Conservation (phyloP, 805 yeast species). For the Metschnikowia reukaufii region DNA sequence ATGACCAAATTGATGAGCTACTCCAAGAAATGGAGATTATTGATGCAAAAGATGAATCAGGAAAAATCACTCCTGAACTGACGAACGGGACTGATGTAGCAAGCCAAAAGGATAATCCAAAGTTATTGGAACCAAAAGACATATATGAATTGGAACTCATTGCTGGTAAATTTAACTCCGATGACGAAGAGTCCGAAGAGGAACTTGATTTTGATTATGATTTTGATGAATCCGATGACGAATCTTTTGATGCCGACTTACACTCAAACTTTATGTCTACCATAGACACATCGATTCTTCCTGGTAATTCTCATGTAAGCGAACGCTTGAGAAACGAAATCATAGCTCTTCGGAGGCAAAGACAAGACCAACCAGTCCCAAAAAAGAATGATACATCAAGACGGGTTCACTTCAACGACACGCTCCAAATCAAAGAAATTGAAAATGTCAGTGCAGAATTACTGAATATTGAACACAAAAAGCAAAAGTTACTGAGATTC, state of each 20-base stretch:
- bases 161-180: constrained; percentile 45
- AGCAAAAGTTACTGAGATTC: constrained; percentile 22
- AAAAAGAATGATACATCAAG: not conserved
- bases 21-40: constrained; percentile 36
- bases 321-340: constrained; percentile 44
- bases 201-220: constrained; percentile 10
- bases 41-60: constrained; percentile 3
- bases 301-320: constrained; percentile 14
- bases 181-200: constrained; percentile 1
- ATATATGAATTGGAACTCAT: constrained; percentile 53
- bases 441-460: constrained; percentile 55
- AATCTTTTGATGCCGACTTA: constrained; percentile 38
- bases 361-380: not conserved
- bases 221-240: constrained; percentile 29
- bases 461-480: constrained; percentile 27
- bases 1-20: constrained; percentile 30
- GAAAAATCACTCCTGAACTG: not conserved
- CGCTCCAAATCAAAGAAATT: constrained; percentile 57
- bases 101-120: not conserved
- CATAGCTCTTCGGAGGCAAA: constrained; percentile 24
- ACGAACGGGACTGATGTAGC: not conserved
- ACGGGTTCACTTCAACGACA: constrained; percentile 54
- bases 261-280: constrained; percentile 23
- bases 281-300: constrained; percentile 23
- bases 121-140: constrained; percentile 17